Percentiles rank a stretch among this genome's conserved stretches.
Evolutionary conservation across 2,329 filamentous ascomycete species (phyloP).

Genomic region (Cordyceps cateniannulata): DNA sequence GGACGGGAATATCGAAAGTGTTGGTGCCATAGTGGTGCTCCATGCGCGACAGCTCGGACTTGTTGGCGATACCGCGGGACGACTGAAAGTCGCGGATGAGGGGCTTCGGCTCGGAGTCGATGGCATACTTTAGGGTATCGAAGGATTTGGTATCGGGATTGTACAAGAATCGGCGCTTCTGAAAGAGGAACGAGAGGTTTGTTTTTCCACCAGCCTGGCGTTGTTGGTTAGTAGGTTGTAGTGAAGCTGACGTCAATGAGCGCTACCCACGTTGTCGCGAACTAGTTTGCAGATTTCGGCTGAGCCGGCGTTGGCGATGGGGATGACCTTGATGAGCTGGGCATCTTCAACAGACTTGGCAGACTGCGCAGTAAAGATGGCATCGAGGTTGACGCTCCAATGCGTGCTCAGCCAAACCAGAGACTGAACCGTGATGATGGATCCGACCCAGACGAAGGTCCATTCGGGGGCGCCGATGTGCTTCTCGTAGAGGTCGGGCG

Average conservation of each 20-base stretch:
- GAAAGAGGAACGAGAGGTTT: constrained; percentile 86
- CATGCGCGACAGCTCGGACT: constrained; percentile 70
- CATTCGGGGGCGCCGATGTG: constrained; percentile 94
- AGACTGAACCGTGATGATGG: constrained; percentile 81
- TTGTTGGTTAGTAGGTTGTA: not conserved
- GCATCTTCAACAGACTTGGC: constrained; percentile 67
- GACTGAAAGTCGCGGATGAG: constrained; percentile 70
- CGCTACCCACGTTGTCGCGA: constrained; percentile 56
- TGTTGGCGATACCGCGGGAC: constrained; percentile 65
- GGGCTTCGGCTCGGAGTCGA: constrained; percentile 83
- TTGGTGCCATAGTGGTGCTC: constrained; percentile 94
- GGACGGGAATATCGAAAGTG: constrained; percentile 95
- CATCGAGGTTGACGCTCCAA: constrained; percentile 88
- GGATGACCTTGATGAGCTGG: constrained; percentile 85
- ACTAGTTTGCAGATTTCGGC: constrained; percentile 81
- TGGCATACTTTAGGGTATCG: constrained; percentile 70
- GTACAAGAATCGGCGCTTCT: constrained; percentile 95
- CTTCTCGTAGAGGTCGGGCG: constrained; percentile 75
- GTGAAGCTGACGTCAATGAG: not conserved
- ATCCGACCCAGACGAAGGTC: constrained; percentile 91
- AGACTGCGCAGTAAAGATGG: constrained; percentile 70
- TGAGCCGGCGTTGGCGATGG: constrained; percentile 79
- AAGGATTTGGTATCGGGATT: constrained; percentile 67
- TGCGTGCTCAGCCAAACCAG: constrained; percentile 93
- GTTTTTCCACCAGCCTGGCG: constrained; percentile 61